Conservation (phyloP, 306 rosid species). For the Dalbergia cultrata region DNA sequence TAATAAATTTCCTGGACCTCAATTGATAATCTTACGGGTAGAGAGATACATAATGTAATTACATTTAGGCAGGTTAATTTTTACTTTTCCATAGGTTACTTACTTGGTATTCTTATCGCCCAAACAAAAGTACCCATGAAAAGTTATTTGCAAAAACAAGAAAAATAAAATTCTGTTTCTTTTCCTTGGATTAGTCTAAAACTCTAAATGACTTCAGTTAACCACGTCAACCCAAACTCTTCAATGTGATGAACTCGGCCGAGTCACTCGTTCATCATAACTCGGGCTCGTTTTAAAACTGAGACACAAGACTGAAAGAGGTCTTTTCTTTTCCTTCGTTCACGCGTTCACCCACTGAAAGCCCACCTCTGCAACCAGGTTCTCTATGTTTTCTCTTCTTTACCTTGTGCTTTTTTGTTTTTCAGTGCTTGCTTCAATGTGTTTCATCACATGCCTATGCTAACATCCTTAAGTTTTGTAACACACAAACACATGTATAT, state of each 20-base stretch:
- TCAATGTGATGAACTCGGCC: conserved; percentile 33
- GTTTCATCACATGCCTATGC: conserved; percentile 5
- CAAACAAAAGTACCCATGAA: no score
- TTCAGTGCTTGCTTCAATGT: conserved; percentile 37
- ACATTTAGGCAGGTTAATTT: no score
- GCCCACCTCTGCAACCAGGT: conserved; percentile 49
- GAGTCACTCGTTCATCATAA: conserved; percentile 33
- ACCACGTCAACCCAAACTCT: conserved; percentile 35
- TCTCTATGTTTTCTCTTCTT: conserved; percentile 31
- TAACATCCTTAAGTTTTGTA: conserved; percentile 26
- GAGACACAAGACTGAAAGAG: not conserved
- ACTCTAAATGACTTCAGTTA: not conserved
- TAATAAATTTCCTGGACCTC: no score
- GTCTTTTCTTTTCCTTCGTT: conserved; percentile 30
- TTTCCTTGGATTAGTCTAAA: not conserved
- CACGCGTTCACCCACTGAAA: conserved; percentile 53
- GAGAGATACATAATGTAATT: no score
- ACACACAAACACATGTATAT: not conserved
- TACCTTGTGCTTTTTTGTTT: not conserved
- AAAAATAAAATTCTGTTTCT: not conserved
- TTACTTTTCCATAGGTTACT: no score
- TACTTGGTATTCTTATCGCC: no score
- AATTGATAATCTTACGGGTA: no score
- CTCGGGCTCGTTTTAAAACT: conserved; percentile 42
- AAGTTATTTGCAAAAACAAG: no score